phyloP scores from a whole-genome alignment of 2,329 filamentous ascomycete species.

The Dryadomyces quercivorus region DNA sequence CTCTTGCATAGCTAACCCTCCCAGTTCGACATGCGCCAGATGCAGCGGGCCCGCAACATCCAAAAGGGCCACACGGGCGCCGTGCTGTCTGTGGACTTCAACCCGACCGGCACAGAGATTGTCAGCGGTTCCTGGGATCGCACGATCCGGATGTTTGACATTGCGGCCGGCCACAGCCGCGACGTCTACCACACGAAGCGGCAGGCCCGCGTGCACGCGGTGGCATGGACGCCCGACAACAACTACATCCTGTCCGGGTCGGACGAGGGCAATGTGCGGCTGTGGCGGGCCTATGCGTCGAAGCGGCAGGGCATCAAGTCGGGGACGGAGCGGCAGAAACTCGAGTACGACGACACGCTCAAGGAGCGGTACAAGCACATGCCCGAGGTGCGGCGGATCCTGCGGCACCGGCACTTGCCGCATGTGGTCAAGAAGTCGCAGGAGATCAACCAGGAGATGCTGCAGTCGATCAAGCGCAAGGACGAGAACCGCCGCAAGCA shows the following conservation, averaged over 20 bases:
- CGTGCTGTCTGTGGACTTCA: constrained; percentile 95
- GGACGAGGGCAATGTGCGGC: constrained; percentile 75
- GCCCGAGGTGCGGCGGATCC: constrained; percentile 88
- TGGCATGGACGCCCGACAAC: constrained; percentile 57
- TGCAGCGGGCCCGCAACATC: constrained; percentile 14
- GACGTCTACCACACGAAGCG: constrained; percentile 97
- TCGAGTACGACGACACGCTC: constrained; percentile 85
- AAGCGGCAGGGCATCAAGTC: constrained; percentile 76
- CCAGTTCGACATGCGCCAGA: constrained; percentile 66
- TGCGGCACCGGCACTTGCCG: constrained; percentile 80
- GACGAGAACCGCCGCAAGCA: constrained; percentile 94
- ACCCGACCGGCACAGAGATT: constrained; percentile 85
- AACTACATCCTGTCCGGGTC: constrained; percentile 84
- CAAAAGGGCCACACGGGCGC: constrained; percentile 35
- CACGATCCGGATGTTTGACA: constrained; percentile 75
- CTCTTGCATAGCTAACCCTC: background rate
- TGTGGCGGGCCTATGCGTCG: constrained; percentile 85
- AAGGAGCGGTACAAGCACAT: constrained; percentile 82
- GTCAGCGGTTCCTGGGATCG: constrained; percentile 83
- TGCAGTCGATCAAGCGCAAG: constrained; percentile 74
- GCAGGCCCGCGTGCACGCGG: constrained; percentile 73
- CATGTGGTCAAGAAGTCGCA: constrained; percentile 90
- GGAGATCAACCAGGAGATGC: constrained; percentile 86
- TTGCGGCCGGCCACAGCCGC: constrained; percentile 68
- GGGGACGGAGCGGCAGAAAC: constrained; percentile 68